These are phyloP conservation scores for Podospora australis DNA, from an alignment of 495 filamentous ascomycete genomes.

Conservation along the genomic window DNA sequence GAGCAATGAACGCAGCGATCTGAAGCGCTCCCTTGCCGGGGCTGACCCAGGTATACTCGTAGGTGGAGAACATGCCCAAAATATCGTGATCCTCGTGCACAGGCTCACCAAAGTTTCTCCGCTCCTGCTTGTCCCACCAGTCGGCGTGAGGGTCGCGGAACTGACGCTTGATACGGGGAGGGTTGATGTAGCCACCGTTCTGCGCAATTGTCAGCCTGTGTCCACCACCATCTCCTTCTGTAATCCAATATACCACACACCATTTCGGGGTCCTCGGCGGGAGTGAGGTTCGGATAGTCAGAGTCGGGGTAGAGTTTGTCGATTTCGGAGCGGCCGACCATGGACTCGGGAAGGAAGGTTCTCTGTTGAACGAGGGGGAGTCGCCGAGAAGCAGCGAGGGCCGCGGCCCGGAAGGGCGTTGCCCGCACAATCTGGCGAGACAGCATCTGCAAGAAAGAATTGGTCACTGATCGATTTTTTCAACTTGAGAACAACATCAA, in stretches of 20 bases:
- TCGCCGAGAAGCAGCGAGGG: constrained; percentile 37
- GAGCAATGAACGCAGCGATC: constrained; percentile 65
- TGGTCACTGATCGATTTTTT: no score
- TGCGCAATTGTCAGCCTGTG: constrained; percentile 34
- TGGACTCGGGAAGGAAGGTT: constrained; percentile 40
- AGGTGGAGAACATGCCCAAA: constrained; percentile 79
- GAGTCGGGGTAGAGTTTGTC: constrained; percentile 45
- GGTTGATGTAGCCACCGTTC: constrained; percentile 93
- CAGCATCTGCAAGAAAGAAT: constrained; percentile 50
- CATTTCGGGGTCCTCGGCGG: constrained; percentile 70
- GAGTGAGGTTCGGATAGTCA: constrained; percentile 49
- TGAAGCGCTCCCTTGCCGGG: constrained; percentile 65
- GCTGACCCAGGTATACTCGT: constrained; percentile 81
- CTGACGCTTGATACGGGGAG: constrained; percentile 71
- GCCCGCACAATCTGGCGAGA: constrained; percentile 52
- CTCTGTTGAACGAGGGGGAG: constrained; percentile 44
- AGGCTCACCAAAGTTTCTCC: constrained; percentile 90
- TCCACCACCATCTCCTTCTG: constrained; percentile 11
- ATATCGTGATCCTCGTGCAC: constrained; percentile 97
- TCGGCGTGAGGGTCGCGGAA: constrained; percentile 87
- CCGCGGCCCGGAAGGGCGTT: constrained; percentile 47
- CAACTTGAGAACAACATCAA: no score
- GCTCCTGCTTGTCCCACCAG: constrained; percentile 98
- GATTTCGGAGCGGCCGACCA: constrained; percentile 32
- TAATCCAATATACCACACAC: constrained; percentile 39